Conservation (phyloP, 1,284 basidiomycete genomes). For the Cutaneotrichosporon cyanovorans region DNA sequence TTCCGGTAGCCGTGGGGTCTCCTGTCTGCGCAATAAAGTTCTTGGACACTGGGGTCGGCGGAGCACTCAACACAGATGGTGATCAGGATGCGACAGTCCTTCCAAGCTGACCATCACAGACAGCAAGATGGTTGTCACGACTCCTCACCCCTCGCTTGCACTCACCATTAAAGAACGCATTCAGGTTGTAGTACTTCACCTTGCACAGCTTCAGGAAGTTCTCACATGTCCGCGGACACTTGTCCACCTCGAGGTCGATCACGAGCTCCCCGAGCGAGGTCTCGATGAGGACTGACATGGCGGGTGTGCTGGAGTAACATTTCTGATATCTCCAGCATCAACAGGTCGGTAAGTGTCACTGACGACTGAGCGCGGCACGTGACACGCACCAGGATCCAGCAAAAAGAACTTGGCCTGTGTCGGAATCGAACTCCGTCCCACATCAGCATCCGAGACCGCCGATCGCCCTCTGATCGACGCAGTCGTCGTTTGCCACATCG, state of each 20-base stretch:
- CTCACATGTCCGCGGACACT: constrained; percentile 79
- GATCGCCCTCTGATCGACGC: no score
- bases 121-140: no score
- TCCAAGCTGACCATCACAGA: not conserved
- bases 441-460: no score
- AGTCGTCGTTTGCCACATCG: no score
- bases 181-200: constrained; percentile 90
- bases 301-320: not conserved
- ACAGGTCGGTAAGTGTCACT: no score
- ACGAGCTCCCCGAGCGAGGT: constrained; percentile 93
- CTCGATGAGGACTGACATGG: constrained; percentile 91
- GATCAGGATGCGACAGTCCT: no score
- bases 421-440: no score
- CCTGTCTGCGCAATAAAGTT: constrained; percentile 93
- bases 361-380: no score
- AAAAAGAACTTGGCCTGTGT: no score
- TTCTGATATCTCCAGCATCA: no score
- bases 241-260: constrained; percentile 88
- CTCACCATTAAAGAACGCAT: constrained; percentile 93
- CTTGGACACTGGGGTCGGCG: constrained; percentile 64
- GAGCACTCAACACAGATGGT: not conserved
- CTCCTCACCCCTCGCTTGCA: no score
- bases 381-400: no score
- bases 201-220: constrained; percentile 98
- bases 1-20: constrained; percentile 90